Percentiles rank a stretch among this genome's conserved stretches.
phyloP scores from a whole-genome alignment of 192 early-diverging fungal genomes.

The Coemansia sp. region DNA sequence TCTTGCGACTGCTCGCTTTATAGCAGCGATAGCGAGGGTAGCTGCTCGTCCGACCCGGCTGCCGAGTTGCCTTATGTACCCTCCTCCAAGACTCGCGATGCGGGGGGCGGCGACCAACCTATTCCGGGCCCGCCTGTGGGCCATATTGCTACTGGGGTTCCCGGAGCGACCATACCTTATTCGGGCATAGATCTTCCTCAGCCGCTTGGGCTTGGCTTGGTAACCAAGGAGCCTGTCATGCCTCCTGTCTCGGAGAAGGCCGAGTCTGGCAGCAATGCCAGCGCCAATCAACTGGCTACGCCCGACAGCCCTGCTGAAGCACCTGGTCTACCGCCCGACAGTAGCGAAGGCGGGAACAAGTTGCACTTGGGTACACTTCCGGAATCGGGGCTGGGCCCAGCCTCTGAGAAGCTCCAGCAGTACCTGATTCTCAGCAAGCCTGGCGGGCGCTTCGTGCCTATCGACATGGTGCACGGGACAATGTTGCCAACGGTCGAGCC shows the following conservation, averaged over 20 bases:
- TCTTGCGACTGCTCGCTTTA: constrained; percentile 45
- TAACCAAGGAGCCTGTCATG: constrained; percentile 1
- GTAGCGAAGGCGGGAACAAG: neutral
- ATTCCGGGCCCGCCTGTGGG: neutral
- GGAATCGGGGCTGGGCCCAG: neutral
- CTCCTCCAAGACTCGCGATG: neutral
- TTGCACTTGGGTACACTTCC: neutral
- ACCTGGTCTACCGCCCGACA: neutral
- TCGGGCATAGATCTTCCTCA: constrained; percentile 27
- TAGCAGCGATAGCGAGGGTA: constrained; percentile 11
- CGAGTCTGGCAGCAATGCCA: neutral
- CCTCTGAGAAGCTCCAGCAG: constrained; percentile 12
- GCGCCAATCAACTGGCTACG: neutral
- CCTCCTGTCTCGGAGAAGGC: neutral
- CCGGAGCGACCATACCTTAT: neutral
- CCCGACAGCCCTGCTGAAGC: neutral
- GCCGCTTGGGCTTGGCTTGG: constrained; percentile 18
- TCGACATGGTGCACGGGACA: constrained; percentile 40
- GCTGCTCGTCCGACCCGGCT: constrained; percentile 2
- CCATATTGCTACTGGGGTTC: neutral
- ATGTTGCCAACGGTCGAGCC: constrained; percentile 44
- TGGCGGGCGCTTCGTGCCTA: constrained; percentile 53
- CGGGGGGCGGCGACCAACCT: neutral
- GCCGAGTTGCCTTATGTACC: neutral
- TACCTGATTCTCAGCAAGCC: constrained; percentile 53